These are phyloP conservation scores for Aspergillus eucalypticola DNA, from an alignment of 2,329 filamentous ascomycete genomes.

Conservation along the genomic window DNA sequence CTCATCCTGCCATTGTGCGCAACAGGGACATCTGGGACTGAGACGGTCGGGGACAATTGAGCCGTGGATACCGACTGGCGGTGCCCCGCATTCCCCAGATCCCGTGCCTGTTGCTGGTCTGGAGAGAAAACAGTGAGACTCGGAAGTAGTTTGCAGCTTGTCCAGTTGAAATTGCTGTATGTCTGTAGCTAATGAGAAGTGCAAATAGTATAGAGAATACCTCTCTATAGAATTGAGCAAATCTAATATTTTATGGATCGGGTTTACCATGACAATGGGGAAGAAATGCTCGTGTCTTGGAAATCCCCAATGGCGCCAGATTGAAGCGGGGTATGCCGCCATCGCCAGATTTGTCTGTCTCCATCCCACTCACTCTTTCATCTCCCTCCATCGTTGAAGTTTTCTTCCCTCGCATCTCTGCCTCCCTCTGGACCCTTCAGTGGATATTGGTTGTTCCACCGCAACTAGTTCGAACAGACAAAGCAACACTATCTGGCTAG, in stretches of 20 bases:
- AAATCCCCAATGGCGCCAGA: neutral
- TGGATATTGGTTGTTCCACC: neutral
- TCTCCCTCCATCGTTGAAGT: neutral
- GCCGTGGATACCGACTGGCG: neutral
- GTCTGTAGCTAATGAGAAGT: no score
- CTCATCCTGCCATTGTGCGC: neutral
- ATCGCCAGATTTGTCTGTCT: neutral
- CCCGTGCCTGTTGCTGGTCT: neutral
- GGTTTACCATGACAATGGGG: no score
- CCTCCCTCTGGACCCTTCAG: neutral
- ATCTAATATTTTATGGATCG: no score
- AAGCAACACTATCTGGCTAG: constrained; percentile 5
- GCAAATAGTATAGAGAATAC: neutral
- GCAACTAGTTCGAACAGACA: neutral
- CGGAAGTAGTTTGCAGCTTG: neutral
- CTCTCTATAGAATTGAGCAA: neutral
- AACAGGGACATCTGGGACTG: no score
- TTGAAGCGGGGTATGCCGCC: constrained; percentile 2
- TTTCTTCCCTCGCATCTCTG: neutral
- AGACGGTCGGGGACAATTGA: neutral
- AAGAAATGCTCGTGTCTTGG: neutral
- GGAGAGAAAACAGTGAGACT: neutral
- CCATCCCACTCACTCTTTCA: neutral
- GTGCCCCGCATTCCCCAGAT: constrained; percentile 6
- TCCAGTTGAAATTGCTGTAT: no score